Conservation (phyloP, 306 rosid species). For the Oemleria cerasiformis region DNA sequence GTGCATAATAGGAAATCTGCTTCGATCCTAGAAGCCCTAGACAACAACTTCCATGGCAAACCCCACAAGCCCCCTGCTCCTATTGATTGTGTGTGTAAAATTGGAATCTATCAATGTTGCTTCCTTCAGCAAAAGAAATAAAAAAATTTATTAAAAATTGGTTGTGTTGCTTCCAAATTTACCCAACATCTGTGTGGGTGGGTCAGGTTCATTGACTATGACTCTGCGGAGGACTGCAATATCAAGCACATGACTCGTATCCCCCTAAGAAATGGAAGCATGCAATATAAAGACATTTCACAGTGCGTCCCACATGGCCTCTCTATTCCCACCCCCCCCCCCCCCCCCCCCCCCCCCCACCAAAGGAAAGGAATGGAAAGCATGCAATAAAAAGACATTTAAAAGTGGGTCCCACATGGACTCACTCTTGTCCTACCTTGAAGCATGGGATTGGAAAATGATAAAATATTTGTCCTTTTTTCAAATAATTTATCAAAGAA, state of each 20-base stretch:
- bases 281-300: no score
- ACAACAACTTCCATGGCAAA: neutral
- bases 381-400: neutral
- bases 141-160: neutral
- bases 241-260: neutral
- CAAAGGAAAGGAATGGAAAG: neutral
- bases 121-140: neutral
- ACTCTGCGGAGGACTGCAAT: neutral
- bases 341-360: no score
- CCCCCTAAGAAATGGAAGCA: neutral
- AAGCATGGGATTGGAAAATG: neutral
- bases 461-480: neutral
- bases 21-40: neutral
- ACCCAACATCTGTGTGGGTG: neutral
- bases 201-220: neutral
- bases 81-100: neutral
- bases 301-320: no score
- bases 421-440: no score
- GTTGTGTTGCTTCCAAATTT: neutral
- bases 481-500: neutral
- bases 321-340: no score
- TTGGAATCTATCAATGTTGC: neutral
- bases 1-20: neutral
- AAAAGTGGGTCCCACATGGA: no score
- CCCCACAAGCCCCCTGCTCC: neutral